Percentiles rank a stretch among this genome's conserved stretches.
Evolutionary conservation across 768 basidiomycete species (phyloP).

Genomic region (Lactifluus volemus): DNA sequence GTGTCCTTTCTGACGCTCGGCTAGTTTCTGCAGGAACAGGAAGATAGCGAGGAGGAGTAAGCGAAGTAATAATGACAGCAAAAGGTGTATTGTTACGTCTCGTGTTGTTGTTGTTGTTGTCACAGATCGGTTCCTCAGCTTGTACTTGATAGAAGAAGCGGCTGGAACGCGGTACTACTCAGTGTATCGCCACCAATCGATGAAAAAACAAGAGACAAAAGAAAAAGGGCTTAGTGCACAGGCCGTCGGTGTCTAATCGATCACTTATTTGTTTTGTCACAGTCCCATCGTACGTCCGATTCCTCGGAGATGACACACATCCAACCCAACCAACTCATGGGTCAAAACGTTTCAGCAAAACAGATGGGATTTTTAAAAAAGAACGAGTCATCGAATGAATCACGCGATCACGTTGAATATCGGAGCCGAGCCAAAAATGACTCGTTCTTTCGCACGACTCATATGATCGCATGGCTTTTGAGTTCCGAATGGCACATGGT

Average conservation of each 20-base stretch:
- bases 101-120: background rate
- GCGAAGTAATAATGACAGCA: conserved; percentile 22
- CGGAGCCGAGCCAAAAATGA: no score
- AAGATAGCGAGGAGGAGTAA: conserved; percentile 69
- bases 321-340: no score
- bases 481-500: no score
- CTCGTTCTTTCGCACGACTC: no score
- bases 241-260: background rate
- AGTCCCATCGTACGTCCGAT: background rate
- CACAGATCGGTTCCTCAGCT: background rate
- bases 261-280: background rate
- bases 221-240: background rate
- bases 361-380: no score
- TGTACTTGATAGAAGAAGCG: background rate
- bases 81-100: conserved; percentile 10
- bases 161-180: background rate
- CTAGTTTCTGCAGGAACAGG: conserved; percentile 87
- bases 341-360: no score
- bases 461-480: no score
- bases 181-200: background rate
- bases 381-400: background rate
- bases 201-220: background rate
- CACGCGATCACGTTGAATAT: no score
- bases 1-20: background rate
- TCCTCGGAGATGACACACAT: background rate